Evolutionary conservation across 2,329 filamentous ascomycete genomes (phyloP), one percentile per base, ranked within the genome.

Genomic region (Botryotinia convoluta): DNA sequence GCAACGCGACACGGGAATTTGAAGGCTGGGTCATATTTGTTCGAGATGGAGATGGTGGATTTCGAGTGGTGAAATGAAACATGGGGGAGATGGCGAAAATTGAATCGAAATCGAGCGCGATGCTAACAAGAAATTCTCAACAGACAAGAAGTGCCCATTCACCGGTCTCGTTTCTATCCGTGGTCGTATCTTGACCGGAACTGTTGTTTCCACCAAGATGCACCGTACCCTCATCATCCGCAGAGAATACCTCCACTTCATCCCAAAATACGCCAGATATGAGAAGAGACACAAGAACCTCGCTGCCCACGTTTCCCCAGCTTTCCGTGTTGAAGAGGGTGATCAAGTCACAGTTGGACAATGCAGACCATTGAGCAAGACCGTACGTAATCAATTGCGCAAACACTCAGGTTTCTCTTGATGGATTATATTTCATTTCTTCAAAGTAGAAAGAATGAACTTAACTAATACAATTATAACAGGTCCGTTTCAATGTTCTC

Each of bases 261-360:
- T 99, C 85, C 95, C 95, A 87, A 99, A 99, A 90, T 99, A 99
- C 92, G 90, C 93, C 85, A 93, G 96, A 92, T 99, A 99, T 87
- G 97, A 99, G 94, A 98, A 98, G 92, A 91, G 96, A 86, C 96
- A 99, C 93, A 98, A 98, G 93, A 99, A 99, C 92, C 90, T 99
- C 80, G 94, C 96, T 83, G 96, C 95, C 81, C 96, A 99, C 91
- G 95, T 98, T 83, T 98, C 95, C 79, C 96, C 96, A 82, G 95
- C 95, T 86, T 99, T 99, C 94, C 96, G 96, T 97, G 95, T 98
- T 82, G 93, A 97, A 89, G 95, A 98, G 85, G 97, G 96, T 91
- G 96, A 99, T 88, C 92, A 95, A 88, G 97, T 99, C 83, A 97
- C 95, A 82, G 95, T 99, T 86, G 96, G 96, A 88, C 96, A 99